Base-by-base conservation (phyloP, 106 monocot species). In the Alisma plantagoaquatica region DNA sequence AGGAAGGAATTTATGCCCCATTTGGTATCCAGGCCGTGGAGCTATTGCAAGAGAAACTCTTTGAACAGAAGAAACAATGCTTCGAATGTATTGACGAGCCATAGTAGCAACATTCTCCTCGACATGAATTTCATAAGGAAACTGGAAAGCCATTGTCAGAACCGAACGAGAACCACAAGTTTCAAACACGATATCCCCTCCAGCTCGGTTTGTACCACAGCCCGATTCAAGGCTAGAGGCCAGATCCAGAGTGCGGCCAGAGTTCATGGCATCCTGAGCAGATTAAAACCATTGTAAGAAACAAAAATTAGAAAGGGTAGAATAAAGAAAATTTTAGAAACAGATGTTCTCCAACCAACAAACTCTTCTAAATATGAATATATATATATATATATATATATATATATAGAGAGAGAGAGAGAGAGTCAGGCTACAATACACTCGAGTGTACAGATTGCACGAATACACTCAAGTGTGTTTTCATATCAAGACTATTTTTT, bases 191-290 rank as follows among this genome's bases (percentile, higher is more conserved):
- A 56, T 14, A 10, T 64, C 76, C 3, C 54, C 61, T 25, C 59
- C 49, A 5, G 43, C 35, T 16, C 58, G 66, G 33, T 61, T 60
- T 38, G 75, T 29, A 19, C 11, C 27, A 16, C 71, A 63, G 3
- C 98, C 90, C 43, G 68, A 64, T 69, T 86, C 98, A 41, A 98
- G 79, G 21, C 65, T 81, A 27, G 98, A 98, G n/a, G 98, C 82
- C 31, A 90, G 56, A 74, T 90, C 98, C 28, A 90, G 63, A 2
- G 98, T 98, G 4, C 81, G 72, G 31, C 31, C 71, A 16, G 79
- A 66, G n/a, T 74, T n/a, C 14, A 52, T 27, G 11, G 51, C 74
- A 57, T 80, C 77, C 91, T 91, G 68, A 27, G 30, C 17, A 15
- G 30, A 53, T n/a, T n/a, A n/a, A n/a, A n/a, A n/a, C n/a, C n/a